Conservation (phyloP, 768 basidiomycete genomes). For the Daedaleopsis sinensis region DNA sequence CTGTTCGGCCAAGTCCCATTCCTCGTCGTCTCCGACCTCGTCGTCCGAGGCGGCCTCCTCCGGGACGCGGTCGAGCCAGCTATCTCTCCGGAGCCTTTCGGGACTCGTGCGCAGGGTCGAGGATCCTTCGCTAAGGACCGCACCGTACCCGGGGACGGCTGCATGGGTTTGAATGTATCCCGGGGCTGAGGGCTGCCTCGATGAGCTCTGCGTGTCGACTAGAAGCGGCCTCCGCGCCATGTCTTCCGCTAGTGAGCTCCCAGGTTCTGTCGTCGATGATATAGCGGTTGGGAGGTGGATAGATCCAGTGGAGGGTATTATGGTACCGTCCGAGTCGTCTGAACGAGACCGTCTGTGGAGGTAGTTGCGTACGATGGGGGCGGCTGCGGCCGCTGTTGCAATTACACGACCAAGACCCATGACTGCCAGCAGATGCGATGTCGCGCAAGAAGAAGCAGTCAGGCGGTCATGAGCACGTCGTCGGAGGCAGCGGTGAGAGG, state of each 20-base stretch:
- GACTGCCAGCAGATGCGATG: neutral
- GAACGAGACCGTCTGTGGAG: neutral
- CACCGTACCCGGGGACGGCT: conserved; percentile 10
- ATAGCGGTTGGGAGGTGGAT: neutral
- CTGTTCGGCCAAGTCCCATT: conserved; percentile 49
- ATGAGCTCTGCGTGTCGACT: neutral
- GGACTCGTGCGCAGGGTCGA: conserved; percentile 27
- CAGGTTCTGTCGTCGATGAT: neutral
- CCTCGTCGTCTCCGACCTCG: conserved; percentile 43
- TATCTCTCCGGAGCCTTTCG: conserved; percentile 28
- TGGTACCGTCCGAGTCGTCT: conserved; percentile 2
- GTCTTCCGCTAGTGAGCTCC: conserved; percentile 2
- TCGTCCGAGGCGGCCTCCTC: conserved; percentile 31
- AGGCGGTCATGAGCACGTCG: conserved; percentile 5
- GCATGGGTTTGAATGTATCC: neutral
- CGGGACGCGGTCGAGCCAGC: conserved; percentile 30
- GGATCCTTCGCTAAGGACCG: conserved; percentile 9
- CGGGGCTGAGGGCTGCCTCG: conserved; percentile 2
- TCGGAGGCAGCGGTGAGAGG: neutral
- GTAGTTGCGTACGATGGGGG: conserved; percentile 9
- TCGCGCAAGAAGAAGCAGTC: neutral
- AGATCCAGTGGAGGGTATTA: neutral
- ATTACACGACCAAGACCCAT: conserved; percentile 16
- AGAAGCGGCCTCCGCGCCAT: conserved; percentile 24
- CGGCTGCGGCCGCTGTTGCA: conserved; percentile 13